Conservation (phyloP, 106 monocot genomes). For the Platanthera guangdongensis region DNA sequence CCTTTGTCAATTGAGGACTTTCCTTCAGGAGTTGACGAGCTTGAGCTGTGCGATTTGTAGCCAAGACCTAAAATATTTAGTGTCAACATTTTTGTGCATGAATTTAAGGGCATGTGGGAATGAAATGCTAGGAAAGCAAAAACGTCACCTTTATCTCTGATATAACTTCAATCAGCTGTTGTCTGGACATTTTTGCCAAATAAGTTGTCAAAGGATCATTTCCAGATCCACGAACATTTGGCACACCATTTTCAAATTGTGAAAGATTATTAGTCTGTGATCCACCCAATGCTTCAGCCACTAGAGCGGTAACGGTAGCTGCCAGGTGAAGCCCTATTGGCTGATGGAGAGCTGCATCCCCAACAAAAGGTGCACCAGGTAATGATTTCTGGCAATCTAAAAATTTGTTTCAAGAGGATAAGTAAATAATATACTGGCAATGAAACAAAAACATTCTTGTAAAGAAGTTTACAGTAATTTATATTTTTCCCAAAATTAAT, state of each 20-base stretch:
- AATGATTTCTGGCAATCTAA: conserved; percentile 39
- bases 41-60: conserved; percentile 42
- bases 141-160: conserved; percentile 70
- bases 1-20: conserved; percentile 53
- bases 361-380: conserved; percentile 23
- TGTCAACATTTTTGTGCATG: neutral
- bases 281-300: conserved; percentile 63
- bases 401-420: conserved; percentile 7
- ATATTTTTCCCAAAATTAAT: neutral
- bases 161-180: conserved; percentile 59
- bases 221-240: conserved; percentile 28
- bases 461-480: neutral
- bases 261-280: conserved; percentile 33
- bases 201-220: conserved; percentile 74
- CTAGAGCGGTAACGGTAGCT: conserved; percentile 49
- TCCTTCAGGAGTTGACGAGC: conserved; percentile 51
- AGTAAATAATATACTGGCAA: conserved; percentile 1
- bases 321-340: conserved; percentile 58
- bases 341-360: conserved; percentile 48
- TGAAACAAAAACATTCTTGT: neutral
- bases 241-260: conserved; percentile 26
- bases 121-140: neutral
- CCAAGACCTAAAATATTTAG: conserved; percentile 32
- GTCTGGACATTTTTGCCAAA: conserved; percentile 68
- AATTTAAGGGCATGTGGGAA: neutral